Evolutionary conservation across 2,329 filamentous ascomycete species (phyloP), one percentile per base, ranked within the genome.

Genomic region (Fusarium nodosum): DNA sequence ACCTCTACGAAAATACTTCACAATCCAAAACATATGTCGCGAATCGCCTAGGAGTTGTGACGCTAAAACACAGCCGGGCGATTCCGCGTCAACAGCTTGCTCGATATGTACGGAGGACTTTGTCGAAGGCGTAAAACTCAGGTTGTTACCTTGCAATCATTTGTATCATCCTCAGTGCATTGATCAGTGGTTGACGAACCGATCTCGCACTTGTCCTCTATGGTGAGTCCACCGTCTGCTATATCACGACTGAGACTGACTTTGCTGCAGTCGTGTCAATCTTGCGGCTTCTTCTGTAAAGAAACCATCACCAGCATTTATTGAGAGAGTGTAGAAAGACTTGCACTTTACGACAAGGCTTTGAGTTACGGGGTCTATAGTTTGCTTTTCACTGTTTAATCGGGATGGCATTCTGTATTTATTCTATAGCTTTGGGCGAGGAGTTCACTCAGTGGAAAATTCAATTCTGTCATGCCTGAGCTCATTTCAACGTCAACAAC

Each of bases 161-260:
- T 16, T 72, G 2, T 72, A 71, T 6, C 70, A 72, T 16, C 69
- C 70, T 10, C 18, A 15, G 9, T 72, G 70, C 11, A 72, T 72
- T 9, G 70, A 72, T 18, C 69, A 58, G 7, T 72, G 69, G 70
- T 41, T 72, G 8, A 54, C 47, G 3, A 24, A 57, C 4, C 64
- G 66, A 20, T 64, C 70, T 5, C 46, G 57, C 6, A 72, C 70
- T 3, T 72, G 70, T 42, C 70, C 70, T 1, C 12, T 72, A 13
- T 72, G 70, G 70, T 72, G 3, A 48, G 66, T 42, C 11, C 2
- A 12, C 8, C 3, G 2, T 4, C 4, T 3, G 2, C 2, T 0
- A 26, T 7, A 7, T 0, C 9, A 1, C 3, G 18, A 1, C 5
- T 11, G 0, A 6, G 12, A 15, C 64, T 67, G 10, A 67, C 24